Conservation (phyloP, 768 basidiomycete species). For the Russula griseocarnosa region DNA sequence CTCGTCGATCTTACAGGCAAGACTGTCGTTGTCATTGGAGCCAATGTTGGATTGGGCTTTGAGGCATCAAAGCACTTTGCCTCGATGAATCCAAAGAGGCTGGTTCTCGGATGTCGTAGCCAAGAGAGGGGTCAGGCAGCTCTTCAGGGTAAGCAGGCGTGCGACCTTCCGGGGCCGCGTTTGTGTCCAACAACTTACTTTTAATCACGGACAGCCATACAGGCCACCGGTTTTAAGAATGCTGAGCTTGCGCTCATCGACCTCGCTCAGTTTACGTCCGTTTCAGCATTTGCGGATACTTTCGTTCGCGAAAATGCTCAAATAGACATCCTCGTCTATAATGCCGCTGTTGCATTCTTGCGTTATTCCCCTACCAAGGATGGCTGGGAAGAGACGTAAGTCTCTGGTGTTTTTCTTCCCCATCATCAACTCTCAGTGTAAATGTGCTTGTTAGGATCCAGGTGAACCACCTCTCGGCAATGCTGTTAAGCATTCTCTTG, state of each 20-base stretch:
- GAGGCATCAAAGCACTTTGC: constrained; percentile 25
- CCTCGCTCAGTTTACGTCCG: constrained; percentile 31
- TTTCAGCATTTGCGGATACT: constrained; percentile 30
- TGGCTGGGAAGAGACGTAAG: constrained; percentile 34
- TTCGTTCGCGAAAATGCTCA: constrained; percentile 29
- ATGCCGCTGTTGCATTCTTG: constrained; percentile 29
- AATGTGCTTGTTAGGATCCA: constrained; percentile 39
- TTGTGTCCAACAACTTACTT: no score
- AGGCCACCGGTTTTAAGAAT: constrained; percentile 21
- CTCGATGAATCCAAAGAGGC: constrained; percentile 23
- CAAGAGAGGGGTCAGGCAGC: constrained; percentile 21
- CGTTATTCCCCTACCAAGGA: constrained; percentile 34
- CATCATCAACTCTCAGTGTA: no score
- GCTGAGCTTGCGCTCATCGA: constrained; percentile 30
- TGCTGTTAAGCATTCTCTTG: constrained; percentile 18
- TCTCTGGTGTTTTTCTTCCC: background rate
- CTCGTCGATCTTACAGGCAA: constrained; percentile 23
- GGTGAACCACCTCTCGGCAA: constrained; percentile 36
- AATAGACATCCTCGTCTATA: constrained; percentile 34
- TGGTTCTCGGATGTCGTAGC: constrained; percentile 25
- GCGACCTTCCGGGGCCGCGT: no score
- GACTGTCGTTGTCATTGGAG: constrained; percentile 27
- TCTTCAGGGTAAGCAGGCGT: constrained; percentile 3
- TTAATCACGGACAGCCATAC: constrained; percentile 12
- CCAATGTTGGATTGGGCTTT: constrained; percentile 27